These are phyloP conservation scores for Trichoderma erinaceum DNA, from an alignment of 495 filamentous ascomycete species.

Conservation along the genomic window DNA sequence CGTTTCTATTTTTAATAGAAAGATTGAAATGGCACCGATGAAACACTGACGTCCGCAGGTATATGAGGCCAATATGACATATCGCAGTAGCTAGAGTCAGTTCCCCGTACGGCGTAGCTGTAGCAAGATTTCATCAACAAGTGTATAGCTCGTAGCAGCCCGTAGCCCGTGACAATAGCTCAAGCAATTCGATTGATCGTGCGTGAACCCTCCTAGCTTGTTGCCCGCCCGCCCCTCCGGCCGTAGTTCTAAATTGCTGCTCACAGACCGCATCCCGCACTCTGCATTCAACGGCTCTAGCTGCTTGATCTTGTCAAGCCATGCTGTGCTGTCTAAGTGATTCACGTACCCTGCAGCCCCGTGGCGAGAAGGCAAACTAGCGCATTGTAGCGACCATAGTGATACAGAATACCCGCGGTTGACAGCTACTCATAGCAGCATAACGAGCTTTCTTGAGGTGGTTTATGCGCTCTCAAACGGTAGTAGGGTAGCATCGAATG, in stretches of 20 bases:
- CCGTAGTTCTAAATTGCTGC: neutral
- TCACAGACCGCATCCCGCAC: constrained; percentile 4
- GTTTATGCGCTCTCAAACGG: neutral
- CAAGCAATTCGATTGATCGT: neutral
- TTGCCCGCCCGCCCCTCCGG: neutral
- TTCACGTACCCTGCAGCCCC: neutral
- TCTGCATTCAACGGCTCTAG: neutral
- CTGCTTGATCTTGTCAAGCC: neutral
- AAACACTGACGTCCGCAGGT: neutral
- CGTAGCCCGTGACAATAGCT: neutral
- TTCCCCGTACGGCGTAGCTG: neutral
- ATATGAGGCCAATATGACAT: constrained; percentile 2
- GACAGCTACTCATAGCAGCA: neutral
- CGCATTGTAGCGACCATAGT: neutral
- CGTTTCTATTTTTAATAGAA: constrained; percentile 1
- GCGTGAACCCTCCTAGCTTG: neutral
- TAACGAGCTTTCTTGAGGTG: neutral
- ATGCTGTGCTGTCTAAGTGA: neutral
- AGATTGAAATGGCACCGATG: neutral
- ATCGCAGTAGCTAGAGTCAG: neutral
- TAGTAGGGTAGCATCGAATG: constrained; percentile 1
- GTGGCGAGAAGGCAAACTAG: neutral
- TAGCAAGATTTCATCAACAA: neutral
- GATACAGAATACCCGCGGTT: neutral
- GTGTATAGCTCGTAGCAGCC: neutral